A percentile compares a stretch with the other conserved stretches of the same genome.
phyloP scores from a whole-genome alignment of 2,329 filamentous ascomycete species.

The Pseudocercospora macadamiae region DNA sequence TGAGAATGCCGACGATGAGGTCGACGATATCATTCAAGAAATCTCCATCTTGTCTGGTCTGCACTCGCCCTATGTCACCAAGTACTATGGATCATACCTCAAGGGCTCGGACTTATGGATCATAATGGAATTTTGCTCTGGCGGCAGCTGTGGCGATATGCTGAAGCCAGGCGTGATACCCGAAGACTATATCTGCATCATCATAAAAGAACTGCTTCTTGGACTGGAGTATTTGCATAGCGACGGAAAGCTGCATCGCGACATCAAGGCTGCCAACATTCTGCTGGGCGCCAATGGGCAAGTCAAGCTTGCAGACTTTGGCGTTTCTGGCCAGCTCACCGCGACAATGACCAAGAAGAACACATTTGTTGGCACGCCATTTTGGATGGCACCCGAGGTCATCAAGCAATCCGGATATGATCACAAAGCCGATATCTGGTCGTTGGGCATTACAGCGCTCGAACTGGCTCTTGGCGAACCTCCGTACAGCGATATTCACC shows the following conservation, averaged over 20 bases:
- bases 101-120: conserved; percentile 98
- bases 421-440: conserved; percentile 98
- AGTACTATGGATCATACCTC: conserved; percentile 95
- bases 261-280: conserved; percentile 98
- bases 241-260: conserved; percentile 93
- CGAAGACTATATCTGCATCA: conserved; percentile 97
- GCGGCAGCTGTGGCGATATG: conserved; percentile 91
- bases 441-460: conserved; percentile 88
- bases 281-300: conserved; percentile 87
- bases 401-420: conserved; percentile 99
- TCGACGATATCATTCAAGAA: conserved; percentile 98
- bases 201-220: conserved; percentile 83
- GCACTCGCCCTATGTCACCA: conserved; percentile 93
- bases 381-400: conserved; percentile 99
- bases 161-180: conserved; percentile 91
- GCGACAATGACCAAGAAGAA: conserved; percentile 99
- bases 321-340: conserved; percentile 91
- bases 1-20: conserved; percentile 97
- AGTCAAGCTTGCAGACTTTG: conserved; percentile 96
- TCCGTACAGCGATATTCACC: conserved; percentile 93
- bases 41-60: conserved; percentile 96
- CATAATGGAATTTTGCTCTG: conserved; percentile 98
- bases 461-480: conserved; percentile 91
- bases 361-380: conserved; percentile 95
- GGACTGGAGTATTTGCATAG: conserved; percentile 91